Evolutionary conservation across 176 grass and related monocot genomes (phyloP).

Genomic region (Elymus sibiricus): DNA sequence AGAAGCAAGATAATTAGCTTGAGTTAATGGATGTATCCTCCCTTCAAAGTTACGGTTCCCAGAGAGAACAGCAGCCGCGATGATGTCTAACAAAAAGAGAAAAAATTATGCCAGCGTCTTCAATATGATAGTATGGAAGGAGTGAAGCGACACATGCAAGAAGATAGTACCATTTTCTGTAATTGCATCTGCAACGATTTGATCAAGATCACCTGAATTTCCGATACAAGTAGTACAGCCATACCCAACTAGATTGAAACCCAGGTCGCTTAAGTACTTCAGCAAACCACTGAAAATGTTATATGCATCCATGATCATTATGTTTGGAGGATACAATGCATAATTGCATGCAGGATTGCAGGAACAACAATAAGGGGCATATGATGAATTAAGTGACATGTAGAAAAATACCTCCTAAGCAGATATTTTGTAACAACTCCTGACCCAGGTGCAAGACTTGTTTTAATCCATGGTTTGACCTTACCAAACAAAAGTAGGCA

Average conservation of each 20-base stretch:
- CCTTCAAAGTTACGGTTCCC: slow-evolving; percentile 65
- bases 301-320: neutral
- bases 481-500: slow-evolving; percentile 6
- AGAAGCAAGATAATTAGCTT: slow-evolving; percentile 67
- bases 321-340: neutral
- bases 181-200: slow-evolving; percentile 40
- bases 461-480: slow-evolving; percentile 70
- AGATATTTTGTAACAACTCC: slow-evolving; percentile 68
- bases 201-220: slow-evolving; percentile 60
- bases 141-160: neutral
- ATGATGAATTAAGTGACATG: neutral
- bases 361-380: neutral
- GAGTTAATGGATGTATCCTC: slow-evolving; percentile 53
- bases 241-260: slow-evolving; percentile 57
- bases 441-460: slow-evolving; percentile 65
- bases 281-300: slow-evolving; percentile 45
- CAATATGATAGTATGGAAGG: neutral
- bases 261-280: slow-evolving; percentile 48
- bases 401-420: slow-evolving; percentile 42
- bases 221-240: slow-evolving; percentile 61
- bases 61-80: slow-evolving; percentile 54
- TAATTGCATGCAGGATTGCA: neutral
- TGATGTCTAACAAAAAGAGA: slow-evolving; percentile 38
- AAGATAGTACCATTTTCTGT: slow-evolving; percentile 45
- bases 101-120: neutral